Percentiles rank a stretch among this genome's conserved stretches.
Conservation (phyloP, 805 yeast genomes). For the Candida krabiensis region DNA sequence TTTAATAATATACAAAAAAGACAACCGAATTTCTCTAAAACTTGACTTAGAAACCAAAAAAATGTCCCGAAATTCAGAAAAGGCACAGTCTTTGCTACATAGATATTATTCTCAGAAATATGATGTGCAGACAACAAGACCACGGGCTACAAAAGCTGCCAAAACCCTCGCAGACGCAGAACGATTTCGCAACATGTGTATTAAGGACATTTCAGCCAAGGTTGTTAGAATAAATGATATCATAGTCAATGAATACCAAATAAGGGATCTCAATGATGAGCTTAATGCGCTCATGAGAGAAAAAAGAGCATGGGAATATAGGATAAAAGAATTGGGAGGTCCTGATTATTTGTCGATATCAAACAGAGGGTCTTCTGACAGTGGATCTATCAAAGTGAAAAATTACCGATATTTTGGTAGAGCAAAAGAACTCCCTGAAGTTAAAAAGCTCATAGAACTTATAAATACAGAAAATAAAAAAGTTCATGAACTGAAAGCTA, state of each 20-base stretch:
- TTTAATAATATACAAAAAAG: no score
- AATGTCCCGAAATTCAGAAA: slow-evolving; percentile 79
- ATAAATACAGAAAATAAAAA: slow-evolving; percentile 22
- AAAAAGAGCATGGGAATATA: slow-evolving; percentile 75
- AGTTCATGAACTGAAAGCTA: slow-evolving; percentile 11
- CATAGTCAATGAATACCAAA: slow-evolving; percentile 53
- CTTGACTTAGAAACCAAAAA: no score
- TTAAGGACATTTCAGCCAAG: slow-evolving; percentile 62
- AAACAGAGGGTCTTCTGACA: slow-evolving; percentile 4
- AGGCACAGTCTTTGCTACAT: slow-evolving; percentile 68
- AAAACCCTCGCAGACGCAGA: slow-evolving; percentile 62
- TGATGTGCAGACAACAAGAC: slow-evolving; percentile 47
- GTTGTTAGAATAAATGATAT: slow-evolving; percentile 65
- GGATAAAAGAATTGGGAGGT: slow-evolving; percentile 70
- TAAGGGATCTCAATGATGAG: slow-evolving; percentile 74
- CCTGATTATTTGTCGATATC: slow-evolving; percentile 50
- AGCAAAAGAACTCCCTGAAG: slow-evolving; percentile 79
- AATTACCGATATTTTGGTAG: slow-evolving; percentile 81
- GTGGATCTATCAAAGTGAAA: slow-evolving; percentile 28
- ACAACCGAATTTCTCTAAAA: no score
- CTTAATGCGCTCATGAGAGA: slow-evolving; percentile 67
- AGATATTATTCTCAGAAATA: slow-evolving; percentile 65
- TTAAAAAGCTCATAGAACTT: slow-evolving; percentile 45
- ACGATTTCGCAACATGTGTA: slow-evolving; percentile 61
- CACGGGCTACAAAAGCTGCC: slow-evolving; percentile 56